Evolutionary conservation across 345 rosid genomes (phyloP), one percentile per base, ranked within the genome.

Genomic region (Erodium maritimum): DNA sequence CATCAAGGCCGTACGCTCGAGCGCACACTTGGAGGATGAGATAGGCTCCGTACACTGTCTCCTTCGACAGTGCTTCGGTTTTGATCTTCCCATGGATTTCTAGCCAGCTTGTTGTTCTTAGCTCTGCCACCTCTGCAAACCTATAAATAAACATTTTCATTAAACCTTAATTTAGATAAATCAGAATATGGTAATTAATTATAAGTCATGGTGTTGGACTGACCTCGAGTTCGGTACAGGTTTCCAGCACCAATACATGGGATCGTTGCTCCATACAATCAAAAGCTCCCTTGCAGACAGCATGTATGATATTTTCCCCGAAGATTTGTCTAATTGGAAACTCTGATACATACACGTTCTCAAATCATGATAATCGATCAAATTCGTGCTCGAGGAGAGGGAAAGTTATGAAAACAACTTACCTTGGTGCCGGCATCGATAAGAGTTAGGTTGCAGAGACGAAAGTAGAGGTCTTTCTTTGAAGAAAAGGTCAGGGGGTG

Each of bases 231-330:
- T 63, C 33, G 82, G 59, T 13, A 51, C 58, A 12, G 80, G 69
- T 16, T 52, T 56, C 96, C 94, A 90, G 17, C 57, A 21, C 96
- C 96, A 90, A 51, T 68, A 53, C 52, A 66, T 58, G 12, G 85
- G 69, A 54, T 79, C 72, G 60, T 69, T 50, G 56, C 84, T 73
- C 76, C 77, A 65, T 2, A 79, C 65, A 56, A 90, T 87, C 0
- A 77, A 66, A 59, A 87, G 80, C 61, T 80, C 82, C 67, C 86
- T 85, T 22, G 97, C 85, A 4, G 96, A 87, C 46, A 90, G 54
- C 22, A 72, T 18, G 48, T 70, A 85, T 0, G 77, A 79, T 23
- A 67, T 72, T 67, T 58, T 82, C n/a, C 91, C 94, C 2, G 80
- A 67, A 18, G 71, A 69, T 74, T 66, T 82, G 65, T 87, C 85